Evolutionary conservation across 2,329 filamentous ascomycete species (phyloP), one percentile per base, ranked within the genome.

Genomic region (Sodiomyces alkalinus): DNA sequence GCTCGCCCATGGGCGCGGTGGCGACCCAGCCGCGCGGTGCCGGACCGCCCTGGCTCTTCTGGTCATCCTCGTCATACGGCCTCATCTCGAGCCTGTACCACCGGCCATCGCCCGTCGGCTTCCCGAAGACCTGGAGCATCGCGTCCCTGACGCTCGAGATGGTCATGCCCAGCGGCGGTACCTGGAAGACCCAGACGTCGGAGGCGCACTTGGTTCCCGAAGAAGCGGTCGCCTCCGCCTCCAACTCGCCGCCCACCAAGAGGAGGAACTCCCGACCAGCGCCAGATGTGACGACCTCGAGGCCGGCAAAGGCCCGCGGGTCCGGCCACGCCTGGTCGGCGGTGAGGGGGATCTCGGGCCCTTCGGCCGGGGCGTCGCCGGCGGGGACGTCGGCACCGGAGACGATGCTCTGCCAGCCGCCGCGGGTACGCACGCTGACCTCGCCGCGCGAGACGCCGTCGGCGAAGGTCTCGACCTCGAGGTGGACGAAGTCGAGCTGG

Each of bases 161-260:
- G 10, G 63, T 65, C 56, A 64, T 61, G 32, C 62, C 60, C 26
- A 60, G 46, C 7, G 67, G 60, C 7, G 67, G 69, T 12, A 73
- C 58, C 48, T 73, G 66, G 49, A 73, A 77, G 11, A 63, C 59
- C 74, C 74, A 79, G 12, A 74, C 62, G 42, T 78, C 72, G 11
- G 50, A 61, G 12, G 55, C 56, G 39, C 68, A 60, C 17, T 64
- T 66, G 2, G 57, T 46, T 7, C 27, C 27, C 1, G 20, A 15
- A 5, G 17, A 20, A 6, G 27, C 20, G 10, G 17, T 14, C 7
- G 17, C 27, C 7, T 29, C 27, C 11, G 16, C 20, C 6, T 20
- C 19, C 11, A 10, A 15, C 49, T 77, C 69, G 24, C 74, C 74
- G 37, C 77, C 60, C 25, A 65, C 47, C n/a, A 76, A 54, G 9